Base-by-base conservation (phyloP, 1,284 basidiomycete genomes). In the Austropuccinia psidii region DNA sequence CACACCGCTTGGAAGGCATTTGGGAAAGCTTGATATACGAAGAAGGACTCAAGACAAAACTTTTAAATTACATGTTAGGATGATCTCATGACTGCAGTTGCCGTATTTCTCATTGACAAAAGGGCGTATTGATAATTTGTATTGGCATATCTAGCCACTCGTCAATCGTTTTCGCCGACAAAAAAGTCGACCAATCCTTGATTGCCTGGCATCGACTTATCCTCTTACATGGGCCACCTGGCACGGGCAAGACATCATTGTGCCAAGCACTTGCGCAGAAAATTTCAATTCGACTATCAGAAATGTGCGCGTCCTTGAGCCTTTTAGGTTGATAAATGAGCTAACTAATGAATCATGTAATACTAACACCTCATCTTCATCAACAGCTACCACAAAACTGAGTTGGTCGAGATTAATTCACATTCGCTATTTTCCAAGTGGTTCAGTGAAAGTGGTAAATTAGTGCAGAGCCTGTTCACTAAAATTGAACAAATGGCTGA, bases 401-500 rank as follows among this genome's bases (percentile, higher is more conserved):
- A 90, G 72, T 83, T 99, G 2, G 86, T 99, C 57, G 96, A 99
- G 81, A 97, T 99, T 81, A 98, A 98, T 79, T 93, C 93, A 0
- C 93, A 97, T 82, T 96, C 93, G 0, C 39, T 73, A 27, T 73
- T 73, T 27, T 73, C 69, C 1, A 73, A 73, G 45, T 81, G 80
- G 80, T 99, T 98, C 82, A 96, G 93, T 0, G 96, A 99, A 80
- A 95, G 92, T 0, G 96, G 96, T 33, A 99, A 99, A 82, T 87
- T 99, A 17, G 96, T 99, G 0, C 94, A 98, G 79, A 87, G 90
- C 72, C 84, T 98, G 19, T 99, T 99, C 79, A 87, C 86, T 61
- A 90, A 87, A 74, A 91, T 99, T 58, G 89, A 86, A 60, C 91
- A 94, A 77, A 86, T 98, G 82, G 83, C 84, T 6, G 92, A 94